These are phyloP conservation scores for Astragalus membranaceus DNA, from an alignment of 306 rosid genomes.

Conservation along the genomic window DNA sequence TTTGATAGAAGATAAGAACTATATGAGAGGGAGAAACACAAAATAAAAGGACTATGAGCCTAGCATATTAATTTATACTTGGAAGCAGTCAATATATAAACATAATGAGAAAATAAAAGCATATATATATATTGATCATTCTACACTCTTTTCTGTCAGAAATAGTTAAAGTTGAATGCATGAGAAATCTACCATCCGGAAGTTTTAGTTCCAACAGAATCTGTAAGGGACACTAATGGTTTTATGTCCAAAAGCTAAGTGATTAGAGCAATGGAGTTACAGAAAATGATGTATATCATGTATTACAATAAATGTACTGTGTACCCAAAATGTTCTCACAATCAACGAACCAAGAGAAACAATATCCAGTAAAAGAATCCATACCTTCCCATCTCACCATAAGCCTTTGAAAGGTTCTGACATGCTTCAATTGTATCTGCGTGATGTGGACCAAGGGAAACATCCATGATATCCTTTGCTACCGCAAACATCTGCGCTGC, in stretches of 20 bases:
- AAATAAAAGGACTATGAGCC: not conserved
- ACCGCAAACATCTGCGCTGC: slow-evolving; percentile 95
- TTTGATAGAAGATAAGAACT: not conserved
- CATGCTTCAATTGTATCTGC: slow-evolving; percentile 84
- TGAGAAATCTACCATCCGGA: not conserved
- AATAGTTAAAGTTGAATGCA: not conserved
- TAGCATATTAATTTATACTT: not conserved
- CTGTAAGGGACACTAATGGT: not conserved
- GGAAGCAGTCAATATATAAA: not conserved
- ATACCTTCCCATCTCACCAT: slow-evolving; percentile 71
- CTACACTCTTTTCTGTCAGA: not conserved
- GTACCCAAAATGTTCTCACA: not conserved
- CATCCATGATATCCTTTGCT: slow-evolving; percentile 91
- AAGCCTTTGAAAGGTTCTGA: slow-evolving; percentile 90
- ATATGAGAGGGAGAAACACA: not conserved
- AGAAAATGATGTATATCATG: not conserved
- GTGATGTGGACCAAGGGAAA: slow-evolving; percentile 89
- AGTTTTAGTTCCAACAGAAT: not conserved
- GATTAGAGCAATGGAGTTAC: not conserved
- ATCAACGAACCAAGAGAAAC: slow-evolving; percentile 19
- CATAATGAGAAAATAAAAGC: not conserved
- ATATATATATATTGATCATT: slow-evolving; percentile 6
- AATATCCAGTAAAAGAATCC: slow-evolving; percentile 17
- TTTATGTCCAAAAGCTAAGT: not conserved
- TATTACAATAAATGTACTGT: not conserved